Percentiles rank a stretch among this genome's conserved stretches.
These are phyloP conservation scores for Artemisia annua DNA, from an alignment of 129 eudicot species.

Conservation along the genomic window DNA sequence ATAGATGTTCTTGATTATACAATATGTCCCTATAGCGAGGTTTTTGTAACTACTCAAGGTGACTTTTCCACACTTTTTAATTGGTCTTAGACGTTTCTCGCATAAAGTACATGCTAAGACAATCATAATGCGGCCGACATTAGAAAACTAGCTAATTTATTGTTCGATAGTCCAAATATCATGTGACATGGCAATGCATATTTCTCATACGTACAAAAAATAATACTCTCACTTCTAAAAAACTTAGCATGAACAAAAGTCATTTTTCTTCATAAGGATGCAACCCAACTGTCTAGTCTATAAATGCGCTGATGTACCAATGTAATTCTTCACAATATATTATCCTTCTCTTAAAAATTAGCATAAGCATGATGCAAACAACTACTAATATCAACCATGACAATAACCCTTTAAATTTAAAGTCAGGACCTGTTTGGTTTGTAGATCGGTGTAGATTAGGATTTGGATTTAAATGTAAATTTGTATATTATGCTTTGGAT, in stretches of 20 bases:
- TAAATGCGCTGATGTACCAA: too few species aligned
- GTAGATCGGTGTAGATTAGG: too few species aligned
- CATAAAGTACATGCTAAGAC: constrained; percentile 93
- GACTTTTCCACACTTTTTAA: constrained; percentile 94
- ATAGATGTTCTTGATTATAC: constrained; percentile 98
- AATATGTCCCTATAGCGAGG: constrained; percentile 91
- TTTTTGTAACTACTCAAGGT: constrained; percentile 87
- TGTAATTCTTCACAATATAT: too few species aligned
- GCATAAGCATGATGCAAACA: too few species aligned
- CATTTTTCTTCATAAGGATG: background rate
- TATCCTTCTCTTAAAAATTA: too few species aligned
- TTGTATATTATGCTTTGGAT: too few species aligned
- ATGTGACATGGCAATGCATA: constrained; percentile 41
- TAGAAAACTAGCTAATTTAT: constrained; percentile 64
- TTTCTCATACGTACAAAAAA: background rate
- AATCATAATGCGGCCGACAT: constrained; percentile 83
- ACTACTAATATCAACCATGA: too few species aligned
- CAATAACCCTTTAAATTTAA: too few species aligned
- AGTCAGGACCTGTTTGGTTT: too few species aligned
- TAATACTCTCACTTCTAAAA: background rate
- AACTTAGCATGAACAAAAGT: background rate
- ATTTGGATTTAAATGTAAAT: too few species aligned
- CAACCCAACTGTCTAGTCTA: background rate
- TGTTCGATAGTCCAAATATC: constrained; percentile 81
- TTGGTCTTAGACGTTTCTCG: constrained; percentile 83